These are phyloP conservation scores for Pythium oligandrum DNA, from an alignment of 352 stramenopile genomes.

Conservation along the genomic window DNA sequence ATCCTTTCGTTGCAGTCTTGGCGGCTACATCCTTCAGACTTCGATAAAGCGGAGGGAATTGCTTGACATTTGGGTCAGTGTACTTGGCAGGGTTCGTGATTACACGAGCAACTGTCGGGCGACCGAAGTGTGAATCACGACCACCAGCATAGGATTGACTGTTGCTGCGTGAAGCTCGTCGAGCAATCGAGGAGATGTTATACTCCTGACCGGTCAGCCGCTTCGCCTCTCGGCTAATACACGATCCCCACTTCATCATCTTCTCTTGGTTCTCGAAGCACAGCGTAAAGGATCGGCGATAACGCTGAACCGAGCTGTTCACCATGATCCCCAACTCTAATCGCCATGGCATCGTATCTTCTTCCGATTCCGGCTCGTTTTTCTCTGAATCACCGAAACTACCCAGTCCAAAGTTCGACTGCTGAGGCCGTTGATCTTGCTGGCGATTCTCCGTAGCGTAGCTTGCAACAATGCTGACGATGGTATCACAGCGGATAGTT, in stretches of 20 bases:
- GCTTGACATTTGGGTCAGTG: slow-evolving; percentile 44
- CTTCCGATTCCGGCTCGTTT: slow-evolving; percentile 4
- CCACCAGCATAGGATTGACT: slow-evolving; percentile 41
- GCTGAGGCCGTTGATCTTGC: background rate
- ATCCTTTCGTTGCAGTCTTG: slow-evolving; percentile 62
- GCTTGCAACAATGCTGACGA: slow-evolving; percentile 75
- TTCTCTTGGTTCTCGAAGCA: slow-evolving; percentile 72
- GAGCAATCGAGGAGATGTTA: slow-evolving; percentile 68
- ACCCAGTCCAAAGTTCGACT: background rate
- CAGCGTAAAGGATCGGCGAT: slow-evolving; percentile 71
- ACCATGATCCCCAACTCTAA: slow-evolving; percentile 70
- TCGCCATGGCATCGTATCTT: slow-evolving; percentile 71
- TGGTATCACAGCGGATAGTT: slow-evolving; percentile 73
- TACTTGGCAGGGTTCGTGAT: slow-evolving; percentile 82
- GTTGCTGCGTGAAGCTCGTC: slow-evolving; percentile 56
- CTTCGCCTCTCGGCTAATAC: slow-evolving; percentile 72
- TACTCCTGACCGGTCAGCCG: slow-evolving; percentile 78
- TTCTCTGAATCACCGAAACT: slow-evolving; percentile 16
- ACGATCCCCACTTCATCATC: slow-evolving; percentile 86
- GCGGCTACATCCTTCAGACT: slow-evolving; percentile 74
- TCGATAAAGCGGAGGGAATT: slow-evolving; percentile 48
- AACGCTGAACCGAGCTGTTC: slow-evolving; percentile 50
- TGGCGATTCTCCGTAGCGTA: slow-evolving; percentile 21
- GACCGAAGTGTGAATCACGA: slow-evolving; percentile 43
- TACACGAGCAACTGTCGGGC: slow-evolving; percentile 54